These are phyloP conservation scores for Mycoemilia scoparia DNA, from an alignment of 192 early-diverging fungal species.

Conservation along the genomic window DNA sequence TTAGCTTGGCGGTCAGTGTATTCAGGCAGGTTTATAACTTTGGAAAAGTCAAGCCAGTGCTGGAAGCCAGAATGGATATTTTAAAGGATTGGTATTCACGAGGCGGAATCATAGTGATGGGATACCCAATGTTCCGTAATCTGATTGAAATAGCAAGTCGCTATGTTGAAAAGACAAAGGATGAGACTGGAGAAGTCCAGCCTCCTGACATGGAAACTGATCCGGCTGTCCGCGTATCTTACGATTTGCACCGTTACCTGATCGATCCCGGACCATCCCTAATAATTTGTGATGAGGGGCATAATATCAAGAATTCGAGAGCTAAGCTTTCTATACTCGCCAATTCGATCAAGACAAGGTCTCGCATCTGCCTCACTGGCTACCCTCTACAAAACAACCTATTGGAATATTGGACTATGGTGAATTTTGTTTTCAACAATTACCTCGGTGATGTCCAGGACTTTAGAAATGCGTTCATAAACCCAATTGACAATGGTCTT, in stretches of 20 bases:
- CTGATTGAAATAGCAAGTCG: constrained; percentile 8
- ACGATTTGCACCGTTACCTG: constrained; percentile 15
- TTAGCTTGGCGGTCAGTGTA: constrained; percentile 5
- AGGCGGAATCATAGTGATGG: constrained; percentile 52
- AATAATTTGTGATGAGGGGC: constrained; percentile 68
- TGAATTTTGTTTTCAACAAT: constrained; percentile 49
- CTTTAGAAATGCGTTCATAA: constrained; percentile 38
- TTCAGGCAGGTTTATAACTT: constrained; percentile 32
- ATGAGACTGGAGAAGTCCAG: background rate
- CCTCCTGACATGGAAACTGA: background rate
- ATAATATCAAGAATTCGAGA: constrained; percentile 42
- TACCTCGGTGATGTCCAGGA: constrained; percentile 34
- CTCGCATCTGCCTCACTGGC: constrained; percentile 60
- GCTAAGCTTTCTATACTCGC: constrained; percentile 8
- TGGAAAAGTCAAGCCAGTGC: constrained; percentile 1
- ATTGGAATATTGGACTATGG: constrained; percentile 61
- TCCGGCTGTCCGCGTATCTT: background rate
- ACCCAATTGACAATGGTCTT: constrained; percentile 40
- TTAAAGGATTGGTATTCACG: constrained; percentile 34
- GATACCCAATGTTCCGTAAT: constrained; percentile 40
- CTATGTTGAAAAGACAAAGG: background rate
- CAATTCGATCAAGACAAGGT: constrained; percentile 28
- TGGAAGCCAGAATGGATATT: constrained; percentile 5
- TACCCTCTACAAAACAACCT: constrained; percentile 73
- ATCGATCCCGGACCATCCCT: constrained; percentile 49